A percentile compares a stretch with the other conserved stretches of the same genome.
Evolutionary conservation across 352 stramenopile genomes (phyloP).

Genomic region (Phytopythium chamaehyphon): DNA sequence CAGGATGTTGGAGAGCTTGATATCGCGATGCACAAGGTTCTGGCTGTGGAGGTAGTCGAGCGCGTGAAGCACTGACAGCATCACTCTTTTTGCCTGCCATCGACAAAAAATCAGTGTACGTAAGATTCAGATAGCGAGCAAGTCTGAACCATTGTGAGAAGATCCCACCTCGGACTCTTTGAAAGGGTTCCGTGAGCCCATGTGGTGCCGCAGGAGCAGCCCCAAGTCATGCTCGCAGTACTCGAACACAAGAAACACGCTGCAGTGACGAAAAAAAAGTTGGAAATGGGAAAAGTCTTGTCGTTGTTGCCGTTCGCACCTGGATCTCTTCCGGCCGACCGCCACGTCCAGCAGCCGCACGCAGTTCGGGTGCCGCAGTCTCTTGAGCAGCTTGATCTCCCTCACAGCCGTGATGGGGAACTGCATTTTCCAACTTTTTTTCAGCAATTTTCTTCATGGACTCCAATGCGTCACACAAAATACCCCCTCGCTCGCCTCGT

Average conservation of each 20-base stretch:
- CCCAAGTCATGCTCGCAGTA: conserved; percentile 87
- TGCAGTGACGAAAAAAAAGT: background rate
- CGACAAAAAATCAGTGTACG: background rate
- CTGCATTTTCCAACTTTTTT: conserved; percentile 11
- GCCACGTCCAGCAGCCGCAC: conserved; percentile 69
- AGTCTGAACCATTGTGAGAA: too few relatives aligned
- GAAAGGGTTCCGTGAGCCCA: conserved; percentile 59
- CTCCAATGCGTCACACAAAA: too few relatives aligned
- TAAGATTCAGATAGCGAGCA: too few relatives aligned
- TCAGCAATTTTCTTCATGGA: too few relatives aligned
- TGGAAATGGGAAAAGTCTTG: background rate
- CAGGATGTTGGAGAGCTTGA: conserved; percentile 95
- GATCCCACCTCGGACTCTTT: conserved; percentile 60
- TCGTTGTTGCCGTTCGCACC: conserved; percentile 12
- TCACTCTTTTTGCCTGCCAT: conserved; percentile 73
- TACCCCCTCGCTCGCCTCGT: conserved; percentile 89
- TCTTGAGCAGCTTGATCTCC: conserved; percentile 74
- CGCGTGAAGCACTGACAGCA: conserved; percentile 86
- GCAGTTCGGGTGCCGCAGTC: conserved; percentile 65
- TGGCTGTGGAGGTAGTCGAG: conserved; percentile 73
- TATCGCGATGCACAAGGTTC: conserved; percentile 88
- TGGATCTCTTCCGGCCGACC: conserved; percentile 62
- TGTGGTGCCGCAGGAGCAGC: conserved; percentile 55
- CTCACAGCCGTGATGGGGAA: conserved; percentile 78
- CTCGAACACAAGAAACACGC: conserved; percentile 91